Conservation (phyloP, 1,284 basidiomycete species). For the Irpex sp. region DNA sequence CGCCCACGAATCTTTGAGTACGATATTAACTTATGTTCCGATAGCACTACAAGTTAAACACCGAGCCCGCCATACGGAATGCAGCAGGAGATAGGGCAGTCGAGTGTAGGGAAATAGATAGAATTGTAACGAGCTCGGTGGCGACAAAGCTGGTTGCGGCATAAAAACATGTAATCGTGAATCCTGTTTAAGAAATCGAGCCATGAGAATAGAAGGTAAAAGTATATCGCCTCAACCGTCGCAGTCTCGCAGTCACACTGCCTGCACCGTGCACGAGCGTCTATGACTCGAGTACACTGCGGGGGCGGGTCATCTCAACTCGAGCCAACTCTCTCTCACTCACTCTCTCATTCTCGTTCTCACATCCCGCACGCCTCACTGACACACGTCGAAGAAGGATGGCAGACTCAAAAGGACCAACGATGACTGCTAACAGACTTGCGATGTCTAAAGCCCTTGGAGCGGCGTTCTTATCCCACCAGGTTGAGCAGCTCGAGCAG, state of each 20-base stretch:
- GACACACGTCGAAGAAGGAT: constrained; percentile 2
- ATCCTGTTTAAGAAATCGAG: too few relatives aligned
- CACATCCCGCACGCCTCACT: neutral
- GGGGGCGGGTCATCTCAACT: neutral
- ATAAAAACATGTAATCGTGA: constrained; percentile 19
- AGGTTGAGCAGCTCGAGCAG: constrained; percentile 80
- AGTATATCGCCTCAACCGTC: too few relatives aligned
- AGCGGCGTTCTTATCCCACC: constrained; percentile 78
- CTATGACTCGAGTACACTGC: neutral
- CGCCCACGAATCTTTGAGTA: neutral
- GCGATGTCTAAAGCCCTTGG: constrained; percentile 81
- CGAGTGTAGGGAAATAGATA: constrained; percentile 51
- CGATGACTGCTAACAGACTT: constrained; percentile 43
- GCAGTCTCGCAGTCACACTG: too few relatives aligned
- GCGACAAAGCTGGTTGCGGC: constrained; percentile 76
- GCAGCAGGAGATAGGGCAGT: constrained; percentile 31
- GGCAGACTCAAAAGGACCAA: constrained; percentile 13
- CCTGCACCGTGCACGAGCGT: neutral
- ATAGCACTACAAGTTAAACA: constrained; percentile 76
- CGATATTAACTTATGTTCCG: neutral
- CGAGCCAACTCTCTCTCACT: neutral
- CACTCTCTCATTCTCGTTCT: neutral
- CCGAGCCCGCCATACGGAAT: constrained; percentile 42
- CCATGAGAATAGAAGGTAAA: too few relatives aligned
- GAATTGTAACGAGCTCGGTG: constrained; percentile 72